phyloP scores from a whole-genome alignment of 2,329 filamentous ascomycete genomes.

The Diaporthe australafricana region DNA sequence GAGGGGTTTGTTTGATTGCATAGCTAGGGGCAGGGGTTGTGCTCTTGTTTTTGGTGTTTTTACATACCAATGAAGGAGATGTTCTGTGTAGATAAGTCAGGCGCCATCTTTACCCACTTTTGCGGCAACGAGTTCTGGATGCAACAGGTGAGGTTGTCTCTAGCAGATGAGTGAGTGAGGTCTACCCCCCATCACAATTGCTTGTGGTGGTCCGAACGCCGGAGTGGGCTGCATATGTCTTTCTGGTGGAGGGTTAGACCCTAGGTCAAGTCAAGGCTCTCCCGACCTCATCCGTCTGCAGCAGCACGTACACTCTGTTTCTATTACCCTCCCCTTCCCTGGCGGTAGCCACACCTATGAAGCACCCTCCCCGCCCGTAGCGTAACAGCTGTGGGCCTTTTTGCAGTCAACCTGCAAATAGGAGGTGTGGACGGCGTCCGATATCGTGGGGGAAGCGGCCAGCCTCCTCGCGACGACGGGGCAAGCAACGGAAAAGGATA shows the following conservation, averaged over 20 bases:
- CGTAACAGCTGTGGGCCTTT: background rate
- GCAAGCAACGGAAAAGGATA: conserved; percentile 3
- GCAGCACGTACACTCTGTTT: background rate
- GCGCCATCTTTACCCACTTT: conserved; percentile 29
- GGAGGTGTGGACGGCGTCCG: background rate
- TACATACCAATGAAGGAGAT: conserved; percentile 38
- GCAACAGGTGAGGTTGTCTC: background rate
- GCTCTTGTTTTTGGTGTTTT: background rate
- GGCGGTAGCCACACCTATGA: background rate
- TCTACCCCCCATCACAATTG: background rate
- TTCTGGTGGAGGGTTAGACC: conserved; percentile 14
- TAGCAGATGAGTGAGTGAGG: background rate
- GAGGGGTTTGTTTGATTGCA: background rate
- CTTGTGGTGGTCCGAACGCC: no score
- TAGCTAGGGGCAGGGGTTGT: background rate
- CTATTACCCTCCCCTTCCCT: background rate
- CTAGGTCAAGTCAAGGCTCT: background rate
- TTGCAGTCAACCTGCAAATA: background rate
- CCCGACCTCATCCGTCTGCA: no score
- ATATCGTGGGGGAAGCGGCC: background rate
- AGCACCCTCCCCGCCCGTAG: background rate
- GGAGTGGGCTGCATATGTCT: background rate
- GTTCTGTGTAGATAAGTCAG: conserved; percentile 34
- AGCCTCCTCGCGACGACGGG: background rate
- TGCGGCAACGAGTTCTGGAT: background rate